Conservation (phyloP, 2,329 filamentous ascomycete species). For the Sclerotinia trifoliorum region DNA sequence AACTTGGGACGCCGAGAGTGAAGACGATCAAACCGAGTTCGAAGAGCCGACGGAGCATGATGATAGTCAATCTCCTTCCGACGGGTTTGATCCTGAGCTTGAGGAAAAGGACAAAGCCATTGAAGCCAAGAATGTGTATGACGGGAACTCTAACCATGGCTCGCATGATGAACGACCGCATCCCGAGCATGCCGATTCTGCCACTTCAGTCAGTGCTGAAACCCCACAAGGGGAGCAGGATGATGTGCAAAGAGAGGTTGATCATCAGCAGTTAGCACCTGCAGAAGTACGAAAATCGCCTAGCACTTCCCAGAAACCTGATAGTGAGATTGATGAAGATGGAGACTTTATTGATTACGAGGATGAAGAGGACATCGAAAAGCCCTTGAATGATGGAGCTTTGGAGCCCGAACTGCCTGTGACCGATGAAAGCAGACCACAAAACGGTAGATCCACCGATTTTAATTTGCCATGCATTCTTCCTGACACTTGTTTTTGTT, state of each 20-base stretch:
- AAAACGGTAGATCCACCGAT: slow-evolving; percentile 36
- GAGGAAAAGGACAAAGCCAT: neutral
- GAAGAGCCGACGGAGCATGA: slow-evolving; percentile 19
- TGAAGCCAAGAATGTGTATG: neutral
- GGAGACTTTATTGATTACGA: slow-evolving; percentile 51
- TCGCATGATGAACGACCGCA: neutral
- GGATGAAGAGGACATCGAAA: slow-evolving; percentile 43
- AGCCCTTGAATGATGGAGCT: slow-evolving; percentile 18
- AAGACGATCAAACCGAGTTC: slow-evolving; percentile 29
- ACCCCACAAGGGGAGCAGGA: slow-evolving; percentile 1
- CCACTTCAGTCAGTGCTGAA: slow-evolving; percentile 18
- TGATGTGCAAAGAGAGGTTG: slow-evolving; percentile 6
- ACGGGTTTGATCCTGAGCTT: neutral
- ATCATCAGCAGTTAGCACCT: slow-evolving; percentile 13
- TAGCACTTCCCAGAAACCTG: neutral
- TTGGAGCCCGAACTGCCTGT: slow-evolving; percentile 1
- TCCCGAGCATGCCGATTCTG: neutral
- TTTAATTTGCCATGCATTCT: slow-evolving; percentile 33
- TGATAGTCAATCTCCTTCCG: slow-evolving; percentile 13
- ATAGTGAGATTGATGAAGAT: slow-evolving; percentile 35
- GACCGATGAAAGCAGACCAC: slow-evolving; percentile 25
- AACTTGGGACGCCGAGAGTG: slow-evolving; percentile 34
- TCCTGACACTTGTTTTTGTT: slow-evolving; percentile 35
- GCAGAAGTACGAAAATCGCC: slow-evolving; percentile 2
- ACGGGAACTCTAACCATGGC: neutral